Evolutionary conservation across 352 stramenopile species (phyloP).

Genomic region (Phytophthora podocarpi): DNA sequence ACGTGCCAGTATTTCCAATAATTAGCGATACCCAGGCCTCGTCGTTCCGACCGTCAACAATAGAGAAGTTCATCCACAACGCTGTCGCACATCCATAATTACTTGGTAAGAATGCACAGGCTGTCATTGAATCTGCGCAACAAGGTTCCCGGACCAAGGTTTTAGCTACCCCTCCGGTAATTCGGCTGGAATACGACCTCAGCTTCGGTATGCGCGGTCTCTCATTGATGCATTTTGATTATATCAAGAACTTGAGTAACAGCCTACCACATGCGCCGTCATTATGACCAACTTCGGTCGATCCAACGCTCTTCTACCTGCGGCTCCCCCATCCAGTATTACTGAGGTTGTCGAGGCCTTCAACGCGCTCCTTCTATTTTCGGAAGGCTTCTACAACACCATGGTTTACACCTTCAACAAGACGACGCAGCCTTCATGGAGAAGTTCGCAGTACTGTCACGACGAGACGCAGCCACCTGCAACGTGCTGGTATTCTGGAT

Average conservation of each 20-base stretch:
- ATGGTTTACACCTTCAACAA: constrained; percentile 2
- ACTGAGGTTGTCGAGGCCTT: not conserved
- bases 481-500: constrained; percentile 9
- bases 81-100: not conserved
- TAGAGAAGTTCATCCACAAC: not conserved
- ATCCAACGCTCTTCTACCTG: not conserved
- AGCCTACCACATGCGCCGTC: too few relatives aligned
- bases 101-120: not conserved
- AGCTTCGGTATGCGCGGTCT: not conserved
- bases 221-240: not conserved
- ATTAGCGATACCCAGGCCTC: not conserved
- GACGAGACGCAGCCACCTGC: not conserved
- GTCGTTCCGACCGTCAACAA: not conserved
- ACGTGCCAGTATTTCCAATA: not conserved
- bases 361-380: not conserved
- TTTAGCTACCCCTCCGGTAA: not conserved
- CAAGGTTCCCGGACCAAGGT: not conserved
- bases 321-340: not conserved
- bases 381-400: constrained; percentile 2
- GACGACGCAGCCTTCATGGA: constrained; percentile 3
- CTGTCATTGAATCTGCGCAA: not conserved
- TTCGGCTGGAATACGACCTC: not conserved
- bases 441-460: not conserved
- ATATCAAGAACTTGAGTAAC: too few relatives aligned
- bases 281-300: constrained; percentile 14